Conservation (phyloP, 2,329 filamentous ascomycete genomes). For the Bimuria novae-zelandiae region DNA sequence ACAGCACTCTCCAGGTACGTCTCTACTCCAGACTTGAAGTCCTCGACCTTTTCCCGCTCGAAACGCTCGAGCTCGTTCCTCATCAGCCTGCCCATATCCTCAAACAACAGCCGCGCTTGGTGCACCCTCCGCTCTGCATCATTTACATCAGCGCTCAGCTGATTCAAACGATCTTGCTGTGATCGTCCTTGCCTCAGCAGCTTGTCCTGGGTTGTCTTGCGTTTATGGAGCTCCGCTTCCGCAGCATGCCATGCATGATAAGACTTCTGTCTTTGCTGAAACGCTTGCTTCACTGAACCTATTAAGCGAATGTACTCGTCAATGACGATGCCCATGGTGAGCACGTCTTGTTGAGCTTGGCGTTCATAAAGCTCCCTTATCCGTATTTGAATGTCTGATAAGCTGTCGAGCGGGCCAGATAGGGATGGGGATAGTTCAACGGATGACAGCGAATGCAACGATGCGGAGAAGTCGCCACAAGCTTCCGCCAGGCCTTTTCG, state of each 20-base stretch:
- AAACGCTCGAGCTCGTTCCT: constrained; percentile 88
- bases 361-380: constrained; percentile 95
- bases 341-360: constrained; percentile 93
- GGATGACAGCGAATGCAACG: constrained; percentile 86
- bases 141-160: constrained; percentile 89
- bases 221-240: constrained; percentile 88
- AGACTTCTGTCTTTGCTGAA: constrained; percentile 89
- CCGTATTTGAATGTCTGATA: constrained; percentile 91
- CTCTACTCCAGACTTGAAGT: constrained; percentile 97
- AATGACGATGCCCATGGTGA: constrained; percentile 95
- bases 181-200: constrained; percentile 92
- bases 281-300: constrained; percentile 91
- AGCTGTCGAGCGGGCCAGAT: constrained; percentile 84
- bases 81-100: constrained; percentile 97
- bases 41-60: constrained; percentile 96
- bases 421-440: constrained; percentile 90
- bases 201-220: constrained; percentile 88
- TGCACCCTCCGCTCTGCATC: constrained; percentile 94
- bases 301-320: constrained; percentile 98
- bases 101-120: constrained; percentile 85
- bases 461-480: constrained; percentile 89
- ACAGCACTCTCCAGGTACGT: constrained; percentile 97
- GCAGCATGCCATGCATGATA: constrained; percentile 94
- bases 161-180: constrained; percentile 92
- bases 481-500: constrained; percentile 93